A percentile compares a stretch with the other conserved stretches of the same genome.
Conservation (phyloP, 116 monocot species). For the Trichopus zeylanicus region DNA sequence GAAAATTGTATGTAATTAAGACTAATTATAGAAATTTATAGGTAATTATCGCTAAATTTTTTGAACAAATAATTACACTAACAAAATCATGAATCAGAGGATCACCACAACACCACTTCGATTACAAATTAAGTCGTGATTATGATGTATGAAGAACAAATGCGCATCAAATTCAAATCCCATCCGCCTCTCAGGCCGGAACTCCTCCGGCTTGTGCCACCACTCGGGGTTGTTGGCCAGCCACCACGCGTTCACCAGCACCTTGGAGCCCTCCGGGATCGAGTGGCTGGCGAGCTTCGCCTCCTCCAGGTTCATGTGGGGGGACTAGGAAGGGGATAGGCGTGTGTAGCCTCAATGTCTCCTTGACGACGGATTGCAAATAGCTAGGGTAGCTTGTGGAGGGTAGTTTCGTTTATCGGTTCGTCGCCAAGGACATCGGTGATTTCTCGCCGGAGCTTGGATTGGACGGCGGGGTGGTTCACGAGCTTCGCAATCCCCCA, state of each 20-base stretch:
- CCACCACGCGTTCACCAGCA: constrained; percentile 32
- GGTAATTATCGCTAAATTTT: too few species aligned
- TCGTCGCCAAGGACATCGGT: constrained; percentile 15
- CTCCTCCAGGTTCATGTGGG: constrained; percentile 29
- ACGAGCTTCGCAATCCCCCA: constrained; percentile 43
- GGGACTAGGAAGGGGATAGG: constrained; percentile 31
- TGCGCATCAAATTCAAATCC: too few species aligned
- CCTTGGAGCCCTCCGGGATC: constrained; percentile 19
- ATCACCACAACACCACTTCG: too few species aligned
- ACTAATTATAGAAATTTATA: too few species aligned
- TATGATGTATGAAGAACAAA: too few species aligned
- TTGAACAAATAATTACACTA: too few species aligned
- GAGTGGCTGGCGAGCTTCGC: constrained; percentile 22
- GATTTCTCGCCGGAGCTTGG: constrained; percentile 15
- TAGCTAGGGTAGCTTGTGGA: constrained; percentile 7
- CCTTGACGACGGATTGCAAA: constrained; percentile 10
- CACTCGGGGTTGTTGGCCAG: constrained; percentile 15
- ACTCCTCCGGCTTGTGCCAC: constrained; percentile 7
- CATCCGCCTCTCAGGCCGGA: constrained; percentile 10
- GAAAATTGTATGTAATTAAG: too few species aligned
- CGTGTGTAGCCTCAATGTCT: constrained; percentile 21
- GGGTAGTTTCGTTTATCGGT: constrained; percentile 14
- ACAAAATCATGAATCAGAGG: too few species aligned
- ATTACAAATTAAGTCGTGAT: too few species aligned
- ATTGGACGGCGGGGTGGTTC: constrained; percentile 30